Percentiles rank a stretch among this genome's conserved stretches.
phyloP scores from a whole-genome alignment of 192 early-diverging fungal species.

The Coemansia sp. region DNA sequence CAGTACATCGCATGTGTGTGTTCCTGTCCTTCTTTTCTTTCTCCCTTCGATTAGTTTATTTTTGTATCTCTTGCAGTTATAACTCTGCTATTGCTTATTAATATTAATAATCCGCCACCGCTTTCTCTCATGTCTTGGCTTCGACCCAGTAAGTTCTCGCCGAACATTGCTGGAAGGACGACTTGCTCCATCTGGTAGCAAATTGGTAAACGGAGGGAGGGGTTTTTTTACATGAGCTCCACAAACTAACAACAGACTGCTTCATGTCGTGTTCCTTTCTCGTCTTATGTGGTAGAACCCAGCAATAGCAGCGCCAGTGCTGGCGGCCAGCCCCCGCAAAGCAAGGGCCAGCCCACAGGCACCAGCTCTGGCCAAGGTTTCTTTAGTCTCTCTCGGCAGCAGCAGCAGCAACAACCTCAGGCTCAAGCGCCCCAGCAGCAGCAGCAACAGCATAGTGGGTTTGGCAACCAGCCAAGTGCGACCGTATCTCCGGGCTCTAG shows the following conservation, averaged over 20 bases:
- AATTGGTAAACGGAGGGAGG: neutral
- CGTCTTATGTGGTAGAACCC: conserved; percentile 13
- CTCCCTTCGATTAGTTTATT: conserved; percentile 1
- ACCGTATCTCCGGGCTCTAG: conserved; percentile 14
- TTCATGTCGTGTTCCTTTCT: neutral
- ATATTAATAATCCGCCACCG: neutral
- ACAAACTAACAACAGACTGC: neutral
- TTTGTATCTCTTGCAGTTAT: neutral
- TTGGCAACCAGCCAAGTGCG: conserved; percentile 11
- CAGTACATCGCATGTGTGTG: neutral
- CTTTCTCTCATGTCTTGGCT: conserved; percentile 46
- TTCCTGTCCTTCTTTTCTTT: neutral
- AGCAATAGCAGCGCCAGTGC: conserved; percentile 13
- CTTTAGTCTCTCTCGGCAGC: conserved; percentile 17
- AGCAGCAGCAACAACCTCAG: conserved; percentile 28
- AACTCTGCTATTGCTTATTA: neutral
- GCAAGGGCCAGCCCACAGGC: conserved; percentile 1
- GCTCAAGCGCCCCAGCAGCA: conserved; percentile 15
- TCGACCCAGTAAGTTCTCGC: conserved; percentile 47
- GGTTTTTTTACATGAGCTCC: neutral
- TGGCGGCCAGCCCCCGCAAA: conserved; percentile 2
- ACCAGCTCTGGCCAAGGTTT: conserved; percentile 15
- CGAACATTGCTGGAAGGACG: neutral
- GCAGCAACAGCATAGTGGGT: conserved; percentile 11
- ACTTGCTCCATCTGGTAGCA: conserved; percentile 1